Conservation (phyloP, 345 rosid genomes). For the Ailanthus altissimus region DNA sequence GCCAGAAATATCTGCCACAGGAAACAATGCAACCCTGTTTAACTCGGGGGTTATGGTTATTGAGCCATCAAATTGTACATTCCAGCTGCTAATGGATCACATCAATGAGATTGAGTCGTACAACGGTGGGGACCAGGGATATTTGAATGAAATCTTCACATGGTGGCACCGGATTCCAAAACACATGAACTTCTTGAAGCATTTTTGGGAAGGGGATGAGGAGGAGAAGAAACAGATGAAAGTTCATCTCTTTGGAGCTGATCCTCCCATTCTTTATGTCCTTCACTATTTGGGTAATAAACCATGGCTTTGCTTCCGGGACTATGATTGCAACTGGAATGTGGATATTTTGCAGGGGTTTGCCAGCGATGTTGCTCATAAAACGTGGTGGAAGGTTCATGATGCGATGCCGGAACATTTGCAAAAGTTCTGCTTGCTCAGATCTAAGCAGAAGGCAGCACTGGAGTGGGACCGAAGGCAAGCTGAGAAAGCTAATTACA, state of each 20-base stretch:
- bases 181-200: constrained; percentile 93
- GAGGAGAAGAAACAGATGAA: constrained; percentile 72
- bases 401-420: constrained; percentile 75
- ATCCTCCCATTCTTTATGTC: constrained; percentile 83
- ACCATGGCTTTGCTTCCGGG: constrained; percentile 90
- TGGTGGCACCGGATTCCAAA: constrained; percentile 98
- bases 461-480: constrained; percentile 87
- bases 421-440: constrained; percentile 68
- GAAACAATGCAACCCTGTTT: constrained; percentile 77
- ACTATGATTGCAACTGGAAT: constrained; percentile 97
- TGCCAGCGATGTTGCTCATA: constrained; percentile 79
- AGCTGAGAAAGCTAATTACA: constrained; percentile 75
- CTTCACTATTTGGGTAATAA: constrained; percentile 83
- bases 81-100: constrained; percentile 80
- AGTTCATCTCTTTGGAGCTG: constrained; percentile 65
- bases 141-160: constrained; percentile 85
- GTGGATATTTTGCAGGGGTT: constrained; percentile 75
- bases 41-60: constrained; percentile 89
- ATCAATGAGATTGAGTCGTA: constrained; percentile 80
- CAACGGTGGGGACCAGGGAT: constrained; percentile 95
- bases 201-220: constrained; percentile 91
- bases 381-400: constrained; percentile 85
- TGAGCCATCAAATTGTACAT: constrained; percentile 83
- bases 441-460: constrained; percentile 83
- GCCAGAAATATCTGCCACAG: constrained; percentile 83